Evolutionary conservation across 306 rosid species (phyloP), one percentile per base, ranked within the genome.

Genomic region (Arachis hypogaea): DNA sequence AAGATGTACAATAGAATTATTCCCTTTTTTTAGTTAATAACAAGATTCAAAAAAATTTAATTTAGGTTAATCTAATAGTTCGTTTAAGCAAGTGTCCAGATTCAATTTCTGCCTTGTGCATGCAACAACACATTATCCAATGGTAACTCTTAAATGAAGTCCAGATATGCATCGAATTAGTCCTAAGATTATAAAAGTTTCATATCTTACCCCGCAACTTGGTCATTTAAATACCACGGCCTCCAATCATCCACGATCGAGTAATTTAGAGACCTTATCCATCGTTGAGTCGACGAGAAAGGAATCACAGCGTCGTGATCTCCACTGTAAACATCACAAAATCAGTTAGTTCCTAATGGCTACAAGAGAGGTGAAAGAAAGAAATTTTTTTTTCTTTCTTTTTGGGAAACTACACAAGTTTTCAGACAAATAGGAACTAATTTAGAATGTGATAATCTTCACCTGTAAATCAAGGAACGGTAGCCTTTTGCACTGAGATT

Each of bases 211-310:
- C 90, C 86, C 7, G 75, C 87, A 12, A 84, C 76, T 80, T 84
- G 84, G 29, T 8, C 80, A 36, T 78, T 59, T 8, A 82, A 72
- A 41, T 76, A 44, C 93, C 85, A 80, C 9, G 83, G 82, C 63
- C 87, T 78, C 90, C 86, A 82, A 4, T 57, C 80, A 62, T 64
- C 73, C 1, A 80, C 61, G 14, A 86, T 73, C 49, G 80, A 66
- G 68, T 81, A 78, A 70, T 86, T 88, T 16, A 84, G 78, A 66
- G 74, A 70, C 68, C 83, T 86, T 54, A 86, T 88, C 90, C 87
- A 88, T 1, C 52, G 76, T 65, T 68, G 86, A 30, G 88, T 88
- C 7, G 90, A 76, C 14, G 67, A 4, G 76, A 75, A 80, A 4
- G 93, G 78, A 54, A 84, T 5, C 0, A 1, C 0, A 33, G 45